Percentiles rank a stretch among this genome's conserved stretches.
These are phyloP conservation scores for Podaxis carcinomalis DNA, from an alignment of 768 basidiomycete species.

Conservation along the genomic window DNA sequence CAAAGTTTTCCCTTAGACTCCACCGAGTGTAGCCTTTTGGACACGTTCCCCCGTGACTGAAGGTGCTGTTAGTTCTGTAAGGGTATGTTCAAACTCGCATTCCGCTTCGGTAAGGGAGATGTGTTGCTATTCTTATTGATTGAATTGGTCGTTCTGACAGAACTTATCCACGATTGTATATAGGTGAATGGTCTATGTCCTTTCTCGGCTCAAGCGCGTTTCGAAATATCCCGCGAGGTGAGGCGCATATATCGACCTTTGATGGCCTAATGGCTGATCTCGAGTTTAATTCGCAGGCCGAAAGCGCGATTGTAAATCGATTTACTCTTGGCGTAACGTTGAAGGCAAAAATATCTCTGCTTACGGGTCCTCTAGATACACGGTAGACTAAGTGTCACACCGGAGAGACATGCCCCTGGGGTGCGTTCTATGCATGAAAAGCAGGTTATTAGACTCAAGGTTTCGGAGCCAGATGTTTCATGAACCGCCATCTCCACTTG, in stretches of 20 bases:
- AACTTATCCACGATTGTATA: background rate
- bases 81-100: background rate
- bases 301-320: background rate
- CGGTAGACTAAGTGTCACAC: background rate
- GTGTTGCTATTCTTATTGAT: background rate
- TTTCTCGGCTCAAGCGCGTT: background rate
- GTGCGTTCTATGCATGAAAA: background rate
- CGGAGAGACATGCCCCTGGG: background rate
- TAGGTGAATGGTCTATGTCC: background rate
- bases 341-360: background rate
- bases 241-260: constrained; percentile 1
- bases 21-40: background rate
- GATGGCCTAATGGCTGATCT: background rate
- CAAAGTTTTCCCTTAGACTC: background rate
- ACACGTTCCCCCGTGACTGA: background rate
- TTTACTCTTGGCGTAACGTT: background rate
- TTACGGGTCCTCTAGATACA: background rate
- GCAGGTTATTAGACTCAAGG: background rate
- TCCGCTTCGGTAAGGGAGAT: background rate
- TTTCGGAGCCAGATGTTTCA: background rate
- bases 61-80: background rate
- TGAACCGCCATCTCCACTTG: background rate
- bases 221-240: background rate
- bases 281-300: background rate
- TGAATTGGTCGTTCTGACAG: background rate